Evolutionary conservation across 176 grass and related monocot genomes (phyloP), one percentile per base, ranked within the genome.

Genomic region (Thinopyrum elongatum): DNA sequence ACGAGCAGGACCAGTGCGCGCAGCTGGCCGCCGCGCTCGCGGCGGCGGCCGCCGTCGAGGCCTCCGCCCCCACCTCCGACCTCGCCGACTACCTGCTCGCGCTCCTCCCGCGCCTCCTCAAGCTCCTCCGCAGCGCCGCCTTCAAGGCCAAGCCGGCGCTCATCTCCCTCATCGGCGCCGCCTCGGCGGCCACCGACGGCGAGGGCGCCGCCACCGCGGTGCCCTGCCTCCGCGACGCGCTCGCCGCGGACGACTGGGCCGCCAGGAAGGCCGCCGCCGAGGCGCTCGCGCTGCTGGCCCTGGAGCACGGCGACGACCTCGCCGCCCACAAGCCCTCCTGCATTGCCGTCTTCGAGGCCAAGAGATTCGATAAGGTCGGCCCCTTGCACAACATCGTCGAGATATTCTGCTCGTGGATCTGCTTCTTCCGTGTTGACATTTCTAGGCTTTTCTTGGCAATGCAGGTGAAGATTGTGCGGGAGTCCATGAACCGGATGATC

Each of bases 401-500:
- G 70, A 72, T 85, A 21, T 73, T 64, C 22, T 35, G 4, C 51
- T 76, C 7, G 13, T 82, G 86, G 83, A 88, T 90, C 82, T 81
- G 33, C 83, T 30, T 33, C 86, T 22, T n/a, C n/a, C 57, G 1
- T 87, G 36, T 70, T 65, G 25, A 29, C 19, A 29, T 80, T 88
- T 83, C 60, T 83, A 3, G 62, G 76, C 21, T 14, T 60, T 76
- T 72, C 59, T 80, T 63, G 34, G 30, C 75, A 92, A 92, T 96
- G 90, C 84, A 98, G 97, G 97, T 98, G 22, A 98, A 98, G 86
- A 96, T 90, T 67, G 97, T 96, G 46, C 83, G 97, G 6, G 97
- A 98, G 29, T 94, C 94, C 1, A 98, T 98, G 97, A 98, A 88
- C 44, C 67, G 88, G 65, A 96, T 98, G 97, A 84, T 98, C 62